Base-by-base conservation (phyloP, 1,284 basidiomycete genomes). In the Irpex rosettiformis region DNA sequence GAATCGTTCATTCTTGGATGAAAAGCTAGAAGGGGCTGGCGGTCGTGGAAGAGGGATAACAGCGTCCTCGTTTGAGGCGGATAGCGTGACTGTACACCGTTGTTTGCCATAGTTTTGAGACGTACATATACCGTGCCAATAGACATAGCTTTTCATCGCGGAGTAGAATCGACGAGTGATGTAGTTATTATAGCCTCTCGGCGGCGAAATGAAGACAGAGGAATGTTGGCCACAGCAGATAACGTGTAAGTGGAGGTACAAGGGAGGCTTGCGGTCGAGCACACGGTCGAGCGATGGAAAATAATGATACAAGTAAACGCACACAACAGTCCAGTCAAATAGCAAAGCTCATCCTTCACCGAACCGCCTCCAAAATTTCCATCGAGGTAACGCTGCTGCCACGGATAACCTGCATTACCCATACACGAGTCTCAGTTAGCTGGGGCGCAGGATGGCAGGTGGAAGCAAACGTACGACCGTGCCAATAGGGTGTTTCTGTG, bases 301-400 rank as follows among this genome's bases (percentile, higher is more conserved):
- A 51, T 51, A 51, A 27, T 51, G 60, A 55, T 63, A 62, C 61
- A 62, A 55, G 37, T 37, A 37, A n/a, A 30, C 28, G 49, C 52
- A 45, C 33, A 57, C 61, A 49, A 45, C 56, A 58, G 30, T 52
- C 33, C 52, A 52, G 55, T 47, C 25, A 24, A 24, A 16, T 27
- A 52, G 51, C 18, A 56, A 21, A 21, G 30, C 67, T 69, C 75
- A 5, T 30, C 67, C 64, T 71, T 70, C 21, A 22, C 43, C 89
- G 83, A 55, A 80, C 80, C 21, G 84, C 77, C 72, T 93, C 90
- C 55, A 93, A 71, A 16, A 85, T 90, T 73, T 94, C 92, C 88
- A 94, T 93, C 58, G 92, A 94, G 51, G 93, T 93, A 54, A 96
- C 93, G 63, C 93, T 96, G 78, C 95, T 96, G 59, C 94, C 94